Conservation (phyloP, 1,284 basidiomycete genomes). For the Ceratobasidium sp. region DNA sequence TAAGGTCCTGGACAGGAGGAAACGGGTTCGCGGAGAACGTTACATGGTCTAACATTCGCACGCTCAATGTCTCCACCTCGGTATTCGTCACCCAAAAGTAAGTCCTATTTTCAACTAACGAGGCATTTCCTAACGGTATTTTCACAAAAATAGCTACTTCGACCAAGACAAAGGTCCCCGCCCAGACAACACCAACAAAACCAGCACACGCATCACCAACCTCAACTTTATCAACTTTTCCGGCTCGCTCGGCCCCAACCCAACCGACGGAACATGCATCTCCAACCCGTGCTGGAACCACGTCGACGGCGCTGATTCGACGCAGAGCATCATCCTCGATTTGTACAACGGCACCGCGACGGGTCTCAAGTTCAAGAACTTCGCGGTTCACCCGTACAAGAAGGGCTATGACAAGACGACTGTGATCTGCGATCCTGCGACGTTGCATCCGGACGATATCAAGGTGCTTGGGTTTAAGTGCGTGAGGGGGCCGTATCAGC, state of each 20-base stretch:
- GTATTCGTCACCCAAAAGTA: constrained; percentile 67
- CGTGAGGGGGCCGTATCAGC: constrained; percentile 56
- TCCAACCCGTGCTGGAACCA: constrained; percentile 57
- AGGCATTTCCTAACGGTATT: constrained; percentile 13
- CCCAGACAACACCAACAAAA: constrained; percentile 58
- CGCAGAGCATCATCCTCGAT: constrained; percentile 57
- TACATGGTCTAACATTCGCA: constrained; percentile 64
- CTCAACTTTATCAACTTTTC: constrained; percentile 62
- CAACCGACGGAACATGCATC: constrained; percentile 59
- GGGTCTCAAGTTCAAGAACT: constrained; percentile 51
- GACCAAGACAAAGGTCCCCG: constrained; percentile 50
- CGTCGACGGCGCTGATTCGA: constrained; percentile 53
- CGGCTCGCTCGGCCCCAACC: constrained; percentile 62
- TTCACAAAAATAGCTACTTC: constrained; percentile 43
- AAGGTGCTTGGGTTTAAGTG: constrained; percentile 61
- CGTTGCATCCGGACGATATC: constrained; percentile 59
- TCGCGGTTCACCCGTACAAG: constrained; percentile 58
- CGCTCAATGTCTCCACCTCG: constrained; percentile 62
- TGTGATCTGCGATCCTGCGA: constrained; percentile 60
- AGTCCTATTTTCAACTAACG: constrained; percentile 38
- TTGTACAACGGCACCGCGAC: constrained; percentile 51
- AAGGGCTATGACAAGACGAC: constrained; percentile 55
- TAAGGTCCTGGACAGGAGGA: constrained; percentile 66
- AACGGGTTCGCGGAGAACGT: constrained; percentile 64
- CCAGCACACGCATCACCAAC: constrained; percentile 60